phyloP scores from a whole-genome alignment of 495 filamentous ascomycete genomes.

The Aspergillus wentii region DNA sequence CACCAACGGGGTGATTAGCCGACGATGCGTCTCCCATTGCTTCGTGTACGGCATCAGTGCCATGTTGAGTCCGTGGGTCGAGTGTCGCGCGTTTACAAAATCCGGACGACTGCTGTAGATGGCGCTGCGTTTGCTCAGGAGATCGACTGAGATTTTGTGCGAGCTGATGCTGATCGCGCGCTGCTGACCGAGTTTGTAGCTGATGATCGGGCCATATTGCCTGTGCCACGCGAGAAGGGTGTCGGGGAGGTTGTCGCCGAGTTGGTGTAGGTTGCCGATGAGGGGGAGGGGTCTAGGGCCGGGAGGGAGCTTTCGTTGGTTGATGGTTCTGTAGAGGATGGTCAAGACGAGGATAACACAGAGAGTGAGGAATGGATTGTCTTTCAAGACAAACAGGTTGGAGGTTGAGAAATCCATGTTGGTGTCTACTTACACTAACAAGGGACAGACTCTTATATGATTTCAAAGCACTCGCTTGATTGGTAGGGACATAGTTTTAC shows the following conservation, averaged over 20 bases:
- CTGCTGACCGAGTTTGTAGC: conserved; percentile 2
- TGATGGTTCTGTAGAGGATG: too few species aligned
- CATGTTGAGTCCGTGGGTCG: conserved; percentile 18
- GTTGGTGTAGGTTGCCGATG: conserved; percentile 12
- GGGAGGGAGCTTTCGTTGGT: conserved; percentile 5
- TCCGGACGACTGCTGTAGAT: conserved; percentile 19
- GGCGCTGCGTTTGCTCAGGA: conserved; percentile 11
- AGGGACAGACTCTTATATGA: too few species aligned
- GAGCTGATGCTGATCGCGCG: conserved; percentile 15
- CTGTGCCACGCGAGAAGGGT: conserved; percentile 15
- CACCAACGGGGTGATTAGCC: conserved; percentile 17
- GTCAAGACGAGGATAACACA: too few species aligned
- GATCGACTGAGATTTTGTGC: conserved; percentile 10
- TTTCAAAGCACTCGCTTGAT: too few species aligned
- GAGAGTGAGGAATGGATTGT: too few species aligned
- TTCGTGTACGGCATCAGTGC: conserved; percentile 38
- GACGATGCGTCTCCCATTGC: conserved; percentile 34
- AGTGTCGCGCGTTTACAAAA: conserved; percentile 8
- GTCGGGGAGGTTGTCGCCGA: conserved; percentile 1
- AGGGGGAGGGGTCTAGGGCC: conserved; percentile 21
- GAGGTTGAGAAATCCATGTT: too few species aligned
- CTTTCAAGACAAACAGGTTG: too few species aligned
- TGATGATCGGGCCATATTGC: conserved; percentile 20
- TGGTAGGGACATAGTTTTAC: too few species aligned
- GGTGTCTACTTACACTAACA: too few species aligned